A percentile compares a stretch with the other conserved stretches of the same genome.
Conservation (phyloP, 306 rosid genomes). For the Adenanthera pavonina region DNA sequence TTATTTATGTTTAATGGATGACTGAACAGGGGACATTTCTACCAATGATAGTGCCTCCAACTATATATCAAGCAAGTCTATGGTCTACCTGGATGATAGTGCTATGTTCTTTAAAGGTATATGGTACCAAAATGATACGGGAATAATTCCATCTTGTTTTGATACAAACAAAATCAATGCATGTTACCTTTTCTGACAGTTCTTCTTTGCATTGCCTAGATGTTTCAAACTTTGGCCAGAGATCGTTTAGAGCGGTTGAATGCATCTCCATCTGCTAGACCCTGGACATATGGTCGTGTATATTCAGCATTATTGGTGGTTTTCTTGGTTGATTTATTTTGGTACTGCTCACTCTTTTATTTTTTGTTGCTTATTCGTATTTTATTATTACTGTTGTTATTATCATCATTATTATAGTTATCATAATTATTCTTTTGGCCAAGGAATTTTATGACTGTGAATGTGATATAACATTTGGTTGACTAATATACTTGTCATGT, state of each 20-base stretch:
- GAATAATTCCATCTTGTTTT: constrained; percentile 29
- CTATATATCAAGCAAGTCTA: constrained; percentile 80
- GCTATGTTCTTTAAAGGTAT: constrained; percentile 91
- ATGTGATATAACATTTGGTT: not conserved
- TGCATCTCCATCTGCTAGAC: constrained; percentile 96
- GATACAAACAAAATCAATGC: constrained; percentile 29
- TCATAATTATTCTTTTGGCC: not conserved
- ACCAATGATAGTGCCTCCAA: constrained; percentile 86
- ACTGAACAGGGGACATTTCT: constrained; percentile 82
- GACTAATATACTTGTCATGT: not conserved
- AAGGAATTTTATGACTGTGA: not conserved
- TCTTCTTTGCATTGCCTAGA: constrained; percentile 56
- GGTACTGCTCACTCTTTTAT: constrained; percentile 58
- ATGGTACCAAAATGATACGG: constrained; percentile 19
- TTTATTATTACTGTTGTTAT: not conserved
- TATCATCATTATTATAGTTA: not conserved
- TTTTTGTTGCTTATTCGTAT: not conserved
- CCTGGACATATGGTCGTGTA: constrained; percentile 90
- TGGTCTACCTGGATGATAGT: constrained; percentile 94
- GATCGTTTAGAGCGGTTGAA: constrained; percentile 91
- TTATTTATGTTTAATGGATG: constrained; percentile 29
- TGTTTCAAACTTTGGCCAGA: constrained; percentile 99
- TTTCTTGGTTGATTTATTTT: constrained; percentile 74
- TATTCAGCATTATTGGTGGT: constrained; percentile 83
- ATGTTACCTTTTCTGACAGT: constrained; percentile 30